Percentiles rank a stretch among this genome's conserved stretches.
Evolutionary conservation across 768 basidiomycete species (phyloP).

Genomic region (Coprinopsis marcescibilis): DNA sequence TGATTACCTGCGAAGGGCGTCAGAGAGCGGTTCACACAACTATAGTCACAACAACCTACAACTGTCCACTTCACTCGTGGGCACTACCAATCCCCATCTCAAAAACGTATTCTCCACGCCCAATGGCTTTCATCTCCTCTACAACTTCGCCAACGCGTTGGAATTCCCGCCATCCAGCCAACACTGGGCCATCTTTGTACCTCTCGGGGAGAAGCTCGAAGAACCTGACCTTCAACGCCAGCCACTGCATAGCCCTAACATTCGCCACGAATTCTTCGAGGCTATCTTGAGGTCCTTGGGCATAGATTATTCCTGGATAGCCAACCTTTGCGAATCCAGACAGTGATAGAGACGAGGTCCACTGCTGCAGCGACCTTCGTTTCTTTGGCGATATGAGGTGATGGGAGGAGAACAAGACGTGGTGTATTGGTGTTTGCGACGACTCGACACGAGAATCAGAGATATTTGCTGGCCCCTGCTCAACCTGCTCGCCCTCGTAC

Average conservation of each 20-base stretch:
- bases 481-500: background rate
- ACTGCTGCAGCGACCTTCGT: constrained; percentile 49
- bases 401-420: constrained; percentile 69
- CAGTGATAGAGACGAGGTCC: constrained; percentile 49
- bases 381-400: constrained; percentile 63
- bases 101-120: constrained; percentile 48
- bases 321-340: constrained; percentile 71
- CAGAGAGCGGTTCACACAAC: no score
- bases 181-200: constrained; percentile 1
- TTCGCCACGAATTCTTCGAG: constrained; percentile 61
- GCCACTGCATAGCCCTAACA: constrained; percentile 75
- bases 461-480: constrained; percentile 15
- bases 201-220: constrained; percentile 36
- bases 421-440: constrained; percentile 27
- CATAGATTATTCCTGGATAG: constrained; percentile 72
- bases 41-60: no score
- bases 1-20: no score
- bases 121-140: constrained; percentile 56
- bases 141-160: constrained; percentile 67
- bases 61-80: background rate
- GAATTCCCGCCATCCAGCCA: constrained; percentile 50
- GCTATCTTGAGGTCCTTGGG: constrained; percentile 44
- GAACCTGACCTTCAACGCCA: constrained; percentile 61
- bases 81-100: constrained; percentile 60
- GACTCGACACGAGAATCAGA: background rate